These are phyloP conservation scores for Solanum chiquidenum DNA, from an alignment of 257 asterid species.

Conservation along the genomic window DNA sequence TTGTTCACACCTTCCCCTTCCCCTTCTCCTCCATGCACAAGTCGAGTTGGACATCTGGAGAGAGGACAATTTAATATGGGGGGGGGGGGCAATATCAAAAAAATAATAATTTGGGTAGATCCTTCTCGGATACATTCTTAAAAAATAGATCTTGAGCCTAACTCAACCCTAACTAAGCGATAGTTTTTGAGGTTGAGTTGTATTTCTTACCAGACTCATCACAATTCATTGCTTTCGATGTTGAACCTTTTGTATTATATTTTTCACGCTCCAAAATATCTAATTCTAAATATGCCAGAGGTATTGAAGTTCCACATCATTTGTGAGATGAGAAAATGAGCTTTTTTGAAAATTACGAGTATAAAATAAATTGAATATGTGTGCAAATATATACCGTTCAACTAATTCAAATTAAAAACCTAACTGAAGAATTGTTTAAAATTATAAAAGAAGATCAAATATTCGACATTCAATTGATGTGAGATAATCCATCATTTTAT, in stretches of 20 bases:
- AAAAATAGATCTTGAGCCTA: too few relatives aligned
- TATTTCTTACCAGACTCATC: too few relatives aligned
- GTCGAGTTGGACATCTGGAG: background rate
- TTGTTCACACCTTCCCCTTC: background rate
- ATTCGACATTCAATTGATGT: too few relatives aligned
- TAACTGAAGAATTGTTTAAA: too few relatives aligned
- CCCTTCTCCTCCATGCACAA: background rate
- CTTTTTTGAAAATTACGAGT: background rate
- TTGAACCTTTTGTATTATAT: too few relatives aligned
- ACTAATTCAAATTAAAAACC: too few relatives aligned
- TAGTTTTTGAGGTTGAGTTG: background rate
- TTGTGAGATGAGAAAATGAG: background rate
- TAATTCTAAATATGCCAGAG: background rate
- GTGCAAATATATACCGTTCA: background rate
- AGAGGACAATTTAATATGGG: background rate
- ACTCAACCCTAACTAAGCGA: rapidly evolving
- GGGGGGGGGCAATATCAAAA: rapidly evolving
- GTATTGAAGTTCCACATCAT: background rate
- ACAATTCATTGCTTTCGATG: background rate
- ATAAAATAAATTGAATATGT: background rate
- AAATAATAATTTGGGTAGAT: background rate
- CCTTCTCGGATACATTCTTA: rapidly evolving
- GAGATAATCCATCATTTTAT: too few relatives aligned
- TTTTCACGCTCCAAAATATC: background rate
- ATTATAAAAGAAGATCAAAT: too few relatives aligned